Evolutionary conservation across 495 filamentous ascomycete species (phyloP), one percentile per base, ranked within the genome.

Genomic region (Thozetella sp.): DNA sequence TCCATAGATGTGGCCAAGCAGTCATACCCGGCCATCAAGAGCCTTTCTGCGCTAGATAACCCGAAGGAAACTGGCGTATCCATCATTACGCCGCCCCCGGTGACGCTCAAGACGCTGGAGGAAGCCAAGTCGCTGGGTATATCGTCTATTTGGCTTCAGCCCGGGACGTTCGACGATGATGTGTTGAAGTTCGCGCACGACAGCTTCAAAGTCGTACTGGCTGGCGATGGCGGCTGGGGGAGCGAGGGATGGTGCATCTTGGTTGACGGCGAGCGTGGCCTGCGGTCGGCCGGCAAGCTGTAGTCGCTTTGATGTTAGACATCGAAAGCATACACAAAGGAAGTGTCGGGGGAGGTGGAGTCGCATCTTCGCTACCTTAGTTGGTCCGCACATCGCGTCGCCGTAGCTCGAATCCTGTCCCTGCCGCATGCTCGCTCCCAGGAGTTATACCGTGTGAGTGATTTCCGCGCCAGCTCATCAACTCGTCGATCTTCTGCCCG

Each of bases 211-310:
- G 86, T 86, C 23, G 89, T 87, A 23, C 80, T 96, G 63, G 83
- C 77, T 10, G 92, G 89, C 3, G 83, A 87, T 4, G 90, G 86
- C 2, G 90, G 90, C 10, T 59, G 60, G 25, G 90, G 84, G 22
- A 74, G 80, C 37, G 91, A 96, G 74, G 93, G 93, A 2, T 96
- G 91, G 89, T 97, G 93, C 74, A 91, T 98, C 30, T 73, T 97
- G 55, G 93, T 97, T 13, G 91, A 97, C 79, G 93, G 93, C 1
- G 93, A 96, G 64, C 76, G 78, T 59, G 89, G 85, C 51, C 65
- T 93, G 67, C 78, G 81, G 59, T 76, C 74, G 30, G 90, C 87
- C 30, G 88, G 85, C 55, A 74, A 75, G 71, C 56, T 76, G 57
- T 70, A 57, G 64, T 57, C 1, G 3, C 17, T 23, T 53, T 13